Percentiles rank a stretch among this genome's conserved stretches.
Conservation (phyloP, 345 rosid species). For the Cardamine chenopodiifolia region DNA sequence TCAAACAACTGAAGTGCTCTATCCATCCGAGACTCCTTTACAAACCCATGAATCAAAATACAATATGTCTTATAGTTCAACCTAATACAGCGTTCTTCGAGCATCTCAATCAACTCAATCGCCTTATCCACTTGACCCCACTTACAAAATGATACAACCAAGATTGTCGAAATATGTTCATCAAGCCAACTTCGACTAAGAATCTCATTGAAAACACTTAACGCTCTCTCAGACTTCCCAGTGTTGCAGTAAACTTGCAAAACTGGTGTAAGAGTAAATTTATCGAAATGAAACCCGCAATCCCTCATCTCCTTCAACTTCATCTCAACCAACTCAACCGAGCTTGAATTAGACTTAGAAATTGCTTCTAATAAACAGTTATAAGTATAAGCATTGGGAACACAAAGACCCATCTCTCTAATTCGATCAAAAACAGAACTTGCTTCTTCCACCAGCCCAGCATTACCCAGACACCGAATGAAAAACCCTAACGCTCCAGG, state of each 20-base stretch:
- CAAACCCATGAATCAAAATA: slow-evolving; percentile 77
- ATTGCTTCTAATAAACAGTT: slow-evolving; percentile 81
- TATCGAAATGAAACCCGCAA: slow-evolving; percentile 57
- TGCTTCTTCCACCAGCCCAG: slow-evolving; percentile 70
- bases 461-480: slow-evolving; percentile 73
- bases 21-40: slow-evolving; percentile 61
- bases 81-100: slow-evolving; percentile 54
- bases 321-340: slow-evolving; percentile 59
- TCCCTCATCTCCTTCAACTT: slow-evolving; percentile 70
- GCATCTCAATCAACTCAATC: slow-evolving; percentile 65
- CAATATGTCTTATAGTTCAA: slow-evolving; percentile 74
- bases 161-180: slow-evolving; percentile 57
- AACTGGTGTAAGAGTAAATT: slow-evolving; percentile 75
- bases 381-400: slow-evolving; percentile 67
- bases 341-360: slow-evolving; percentile 50
- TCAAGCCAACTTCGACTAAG: slow-evolving; percentile 65
- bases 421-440: slow-evolving; percentile 65
- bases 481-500: slow-evolving; percentile 85
- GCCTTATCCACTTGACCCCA: slow-evolving; percentile 78
- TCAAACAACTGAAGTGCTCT: slow-evolving; percentile 64
- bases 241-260: slow-evolving; percentile 69
- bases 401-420: slow-evolving; percentile 59
- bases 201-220: slow-evolving; percentile 61
- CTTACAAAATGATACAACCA: slow-evolving; percentile 68
- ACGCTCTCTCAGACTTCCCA: slow-evolving; percentile 55